Evolutionary conservation across 306 rosid genomes (phyloP).

Genomic region (Sechiopsis laciniata): DNA sequence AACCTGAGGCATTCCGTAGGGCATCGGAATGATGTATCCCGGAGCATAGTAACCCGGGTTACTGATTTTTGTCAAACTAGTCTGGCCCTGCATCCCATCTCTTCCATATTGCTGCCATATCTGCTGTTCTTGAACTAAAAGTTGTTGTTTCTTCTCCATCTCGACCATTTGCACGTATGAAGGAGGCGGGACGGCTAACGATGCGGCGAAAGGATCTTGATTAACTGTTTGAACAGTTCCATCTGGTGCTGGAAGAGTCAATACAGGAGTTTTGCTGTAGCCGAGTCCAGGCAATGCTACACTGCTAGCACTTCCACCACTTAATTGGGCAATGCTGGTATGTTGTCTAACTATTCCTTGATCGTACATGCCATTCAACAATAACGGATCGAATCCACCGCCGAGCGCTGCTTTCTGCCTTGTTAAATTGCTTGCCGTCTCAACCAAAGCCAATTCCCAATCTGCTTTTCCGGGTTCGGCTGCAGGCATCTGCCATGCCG

Average conservation of each 20-base stretch:
- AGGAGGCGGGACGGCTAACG: slow-evolving; percentile 64
- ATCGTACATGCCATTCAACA: slow-evolving; percentile 91
- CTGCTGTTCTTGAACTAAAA: slow-evolving; percentile 75
- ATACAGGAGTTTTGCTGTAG: slow-evolving; percentile 54
- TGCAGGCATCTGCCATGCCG: slow-evolving; percentile 95
- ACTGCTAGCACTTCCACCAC: slow-evolving; percentile 94
- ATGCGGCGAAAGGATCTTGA: slow-evolving; percentile 84
- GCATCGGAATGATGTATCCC: slow-evolving; percentile 40
- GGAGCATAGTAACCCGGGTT: slow-evolving; percentile 53
- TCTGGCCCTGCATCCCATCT: slow-evolving; percentile 91
- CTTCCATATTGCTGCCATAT: slow-evolving; percentile 78
- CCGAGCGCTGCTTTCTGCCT: slow-evolving; percentile 63
- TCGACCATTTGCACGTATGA: slow-evolving; percentile 93
- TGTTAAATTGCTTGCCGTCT: slow-evolving; percentile 74
- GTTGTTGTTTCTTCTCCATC: slow-evolving; percentile 85
- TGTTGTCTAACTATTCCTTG: slow-evolving; percentile 93
- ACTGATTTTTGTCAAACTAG: slow-evolving; percentile 58
- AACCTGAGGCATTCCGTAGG: slow-evolving; percentile 80
- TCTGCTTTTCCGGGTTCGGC: slow-evolving; percentile 86
- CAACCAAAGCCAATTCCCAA: slow-evolving; percentile 96
- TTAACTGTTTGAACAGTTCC: slow-evolving; percentile 75
- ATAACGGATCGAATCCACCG: slow-evolving; percentile 79
- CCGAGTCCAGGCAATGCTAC: slow-evolving; percentile 82
- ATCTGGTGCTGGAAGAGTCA: slow-evolving; percentile 96
- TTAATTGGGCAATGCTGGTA: slow-evolving; percentile 62